Percentiles rank a stretch among this genome's conserved stretches.
phyloP scores from a whole-genome alignment of 768 basidiomycete genomes.

The Cystofilobasidium ferigula region DNA sequence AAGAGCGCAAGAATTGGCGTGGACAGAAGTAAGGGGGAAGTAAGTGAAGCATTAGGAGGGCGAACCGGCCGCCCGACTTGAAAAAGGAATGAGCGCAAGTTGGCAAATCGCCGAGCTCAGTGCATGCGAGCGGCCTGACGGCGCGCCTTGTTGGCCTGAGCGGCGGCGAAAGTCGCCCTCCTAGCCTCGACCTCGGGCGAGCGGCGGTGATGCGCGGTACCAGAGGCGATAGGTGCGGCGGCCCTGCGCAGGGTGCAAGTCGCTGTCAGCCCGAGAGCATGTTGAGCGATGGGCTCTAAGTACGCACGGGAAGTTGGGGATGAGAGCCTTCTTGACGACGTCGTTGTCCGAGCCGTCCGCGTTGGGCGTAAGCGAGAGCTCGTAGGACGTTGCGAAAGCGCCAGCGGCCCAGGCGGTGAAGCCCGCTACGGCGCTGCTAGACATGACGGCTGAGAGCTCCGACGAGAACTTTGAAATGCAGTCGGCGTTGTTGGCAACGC shows the following conservation, averaged over 20 bases:
- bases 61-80: too few relatives aligned
- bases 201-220: not conserved
- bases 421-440: slow-evolving; percentile 44
- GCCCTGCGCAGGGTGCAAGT: not conserved
- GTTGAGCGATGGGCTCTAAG: not conserved
- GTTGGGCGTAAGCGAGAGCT: slow-evolving; percentile 46
- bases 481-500: slow-evolving; percentile 46
- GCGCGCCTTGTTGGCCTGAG: not conserved
- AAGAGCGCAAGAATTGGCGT: too few relatives aligned
- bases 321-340: not conserved
- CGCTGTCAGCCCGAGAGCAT: too few relatives aligned
- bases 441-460: slow-evolving; percentile 44
- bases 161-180: not conserved
- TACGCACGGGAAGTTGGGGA: slow-evolving; percentile 9
- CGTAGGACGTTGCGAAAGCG: slow-evolving; percentile 46
- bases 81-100: not conserved
- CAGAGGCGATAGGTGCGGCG: not conserved
- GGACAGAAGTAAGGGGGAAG: too few relatives aligned
- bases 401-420: slow-evolving; percentile 51
- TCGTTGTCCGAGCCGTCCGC: slow-evolving; percentile 31
- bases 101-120: too few relatives aligned
- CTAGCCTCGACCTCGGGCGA: not conserved
- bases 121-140: not conserved
- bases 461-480: slow-evolving; percentile 43
- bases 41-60: too few relatives aligned